Percentiles rank a stretch among this genome's conserved stretches.
Evolutionary conservation across 2,329 filamentous ascomycete species (phyloP).

Genomic region (Rutstroemia sydowiana): DNA sequence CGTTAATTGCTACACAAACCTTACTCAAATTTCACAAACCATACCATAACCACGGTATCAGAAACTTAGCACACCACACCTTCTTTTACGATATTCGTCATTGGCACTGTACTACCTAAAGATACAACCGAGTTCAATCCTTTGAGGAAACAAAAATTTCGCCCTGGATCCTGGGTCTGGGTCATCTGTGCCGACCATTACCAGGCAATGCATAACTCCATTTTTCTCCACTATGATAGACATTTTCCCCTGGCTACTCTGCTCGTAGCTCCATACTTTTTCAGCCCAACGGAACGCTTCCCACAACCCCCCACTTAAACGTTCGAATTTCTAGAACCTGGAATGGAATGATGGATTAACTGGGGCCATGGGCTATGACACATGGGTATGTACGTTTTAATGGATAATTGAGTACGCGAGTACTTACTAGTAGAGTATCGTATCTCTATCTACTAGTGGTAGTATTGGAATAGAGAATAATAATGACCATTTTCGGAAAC

Average conservation of each 20-base stretch:
- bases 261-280: neutral
- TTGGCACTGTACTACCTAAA: neutral
- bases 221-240: conserved; percentile 5
- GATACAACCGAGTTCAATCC: neutral
- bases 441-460: too few species aligned
- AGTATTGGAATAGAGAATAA: too few species aligned
- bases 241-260: neutral
- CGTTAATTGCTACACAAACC: neutral
- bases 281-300: conserved; percentile 1
- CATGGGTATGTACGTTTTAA: too few species aligned
- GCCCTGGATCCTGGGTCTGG: neutral
- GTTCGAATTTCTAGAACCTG: neutral
- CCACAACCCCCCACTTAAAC: neutral
- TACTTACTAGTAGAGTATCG: too few species aligned
- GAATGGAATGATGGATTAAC: neutral
- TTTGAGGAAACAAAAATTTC: neutral
- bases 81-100: neutral
- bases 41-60: neutral
- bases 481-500: too few species aligned
- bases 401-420: too few species aligned
- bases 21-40: neutral
- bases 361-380: too few species aligned
- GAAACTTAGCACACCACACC: neutral
- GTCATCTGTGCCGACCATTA: neutral
- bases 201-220: neutral